Evolutionary conservation across 805 yeast species (phyloP), one percentile per base, ranked within the genome.

Genomic region (Candida maltosa): DNA sequence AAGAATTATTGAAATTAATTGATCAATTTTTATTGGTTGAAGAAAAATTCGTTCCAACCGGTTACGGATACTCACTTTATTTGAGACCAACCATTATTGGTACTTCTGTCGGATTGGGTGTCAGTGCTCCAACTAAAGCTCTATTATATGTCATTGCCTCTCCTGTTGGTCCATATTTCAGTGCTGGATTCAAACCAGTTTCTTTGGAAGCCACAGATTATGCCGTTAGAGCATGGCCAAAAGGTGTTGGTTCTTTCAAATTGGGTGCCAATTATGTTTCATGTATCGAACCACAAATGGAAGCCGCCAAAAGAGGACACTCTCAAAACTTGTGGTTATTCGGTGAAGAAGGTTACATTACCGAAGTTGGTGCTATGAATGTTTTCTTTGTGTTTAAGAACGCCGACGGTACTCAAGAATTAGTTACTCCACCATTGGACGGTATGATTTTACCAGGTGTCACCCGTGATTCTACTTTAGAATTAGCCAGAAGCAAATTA

Each of bases 141-240:
- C 69, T 87, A 41, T 65, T 91, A 46, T 93, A 68, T 58, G 87
- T 89, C 30, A 89, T 91, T 60, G 83, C 91, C 29, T 87, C 96
- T 12, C 97, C 97, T 19, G 97, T 91, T 20, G 97, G 97, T 33
- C 97, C 97, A 17, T 93, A 91, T 75, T 65, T 49, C 45, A 75
- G 83, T 53, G 84, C 96, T 14, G 97, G 97, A 14, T 91, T 91
- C 79, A 88, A 89, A 67, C 96, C 97, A 27, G 96, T 93, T 36
- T 73, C 78, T 42, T 75, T 93, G 46, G 96, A 91, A 68, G 97
- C 97, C 47, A 89, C 96, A 23, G 95, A 87, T 58, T 80, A 86
- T 51, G 96, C 96, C 33, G 89, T 89, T 22, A 85, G 98, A 70
- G 97, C 98, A 20, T 91, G 97, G 97, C 97, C 97, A 57, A 96